Percentiles rank a stretch among this genome's conserved stretches.
These are phyloP conservation scores for Eucalyptus erythrocorys DNA, from an alignment of 345 rosid species.

Conservation along the genomic window DNA sequence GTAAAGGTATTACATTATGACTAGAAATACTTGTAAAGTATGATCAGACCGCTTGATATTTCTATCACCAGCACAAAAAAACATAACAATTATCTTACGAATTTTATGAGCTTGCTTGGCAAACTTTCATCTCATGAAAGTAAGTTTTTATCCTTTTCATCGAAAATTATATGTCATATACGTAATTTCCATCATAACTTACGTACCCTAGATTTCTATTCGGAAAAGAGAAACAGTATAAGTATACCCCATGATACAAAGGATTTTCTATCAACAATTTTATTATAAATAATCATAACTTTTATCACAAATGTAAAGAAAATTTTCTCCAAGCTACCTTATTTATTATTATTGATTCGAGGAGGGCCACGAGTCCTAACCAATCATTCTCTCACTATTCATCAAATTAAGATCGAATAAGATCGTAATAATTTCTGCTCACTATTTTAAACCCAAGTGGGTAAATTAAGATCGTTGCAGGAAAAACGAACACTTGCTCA, in stretches of 20 bases:
- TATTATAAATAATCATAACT: neutral
- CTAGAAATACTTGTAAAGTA: no score
- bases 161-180: neutral
- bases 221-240: neutral
- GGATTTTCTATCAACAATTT: neutral
- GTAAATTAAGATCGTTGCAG: neutral
- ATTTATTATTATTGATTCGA: neutral
- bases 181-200: neutral
- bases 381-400: no score
- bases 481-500: neutral
- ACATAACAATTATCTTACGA: neutral
- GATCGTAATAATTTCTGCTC: neutral
- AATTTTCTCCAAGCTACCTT: neutral
- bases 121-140: no score
- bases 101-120: neutral
- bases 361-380: neutral
- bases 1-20: no score
- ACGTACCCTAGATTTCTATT: no score
- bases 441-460: neutral
- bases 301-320: neutral
- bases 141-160: neutral
- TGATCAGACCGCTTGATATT: no score
- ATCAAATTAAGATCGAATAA: no score
- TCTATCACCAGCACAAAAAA: neutral
- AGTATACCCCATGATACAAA: neutral